A percentile compares a stretch with the other conserved stretches of the same genome.
Conservation (phyloP, 2,329 filamentous ascomycete species). For the Aspergillus awamori region DNA sequence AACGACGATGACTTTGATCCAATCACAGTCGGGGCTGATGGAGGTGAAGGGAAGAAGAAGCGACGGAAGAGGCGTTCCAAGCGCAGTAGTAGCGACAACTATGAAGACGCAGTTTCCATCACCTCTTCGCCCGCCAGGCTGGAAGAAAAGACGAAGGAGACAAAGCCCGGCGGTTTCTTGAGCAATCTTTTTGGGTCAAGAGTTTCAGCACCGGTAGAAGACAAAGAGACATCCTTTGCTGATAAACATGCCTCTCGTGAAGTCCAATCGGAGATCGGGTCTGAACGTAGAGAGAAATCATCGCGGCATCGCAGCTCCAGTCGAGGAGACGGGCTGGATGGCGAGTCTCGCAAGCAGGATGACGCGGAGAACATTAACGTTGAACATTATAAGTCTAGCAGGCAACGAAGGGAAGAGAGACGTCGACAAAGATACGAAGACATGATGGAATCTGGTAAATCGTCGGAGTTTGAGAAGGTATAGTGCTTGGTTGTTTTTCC, state of each 20-base stretch:
- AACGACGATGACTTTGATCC: conserved; percentile 18
- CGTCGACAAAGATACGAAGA: conserved; percentile 43
- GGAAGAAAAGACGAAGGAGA: conserved; percentile 38
- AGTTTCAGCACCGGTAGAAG: conserved; percentile 35
- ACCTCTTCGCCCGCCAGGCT: conserved; percentile 37
- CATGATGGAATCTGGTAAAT: conserved; percentile 37
- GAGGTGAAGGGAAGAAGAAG: conserved; percentile 30
- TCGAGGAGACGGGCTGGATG: conserved; percentile 45
- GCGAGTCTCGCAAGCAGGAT: conserved; percentile 37
- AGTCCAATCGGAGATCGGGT: conserved; percentile 40
- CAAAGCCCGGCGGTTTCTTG: conserved; percentile 38
- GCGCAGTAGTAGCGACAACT: conserved; percentile 27
- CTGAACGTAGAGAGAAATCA: conserved; percentile 49
- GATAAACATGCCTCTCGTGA: conserved; percentile 36
- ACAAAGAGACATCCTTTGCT: conserved; percentile 29
- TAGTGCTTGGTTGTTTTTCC: conserved; percentile 37
- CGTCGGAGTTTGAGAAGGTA: conserved; percentile 43
- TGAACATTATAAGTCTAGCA: conserved; percentile 38
- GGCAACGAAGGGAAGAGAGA: conserved; percentile 39
- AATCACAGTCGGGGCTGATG: conserved; percentile 15
- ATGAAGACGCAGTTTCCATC: conserved; percentile 43
- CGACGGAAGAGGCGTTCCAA: conserved; percentile 33
- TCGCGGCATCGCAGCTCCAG: conserved; percentile 42
- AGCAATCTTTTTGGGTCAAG: conserved; percentile 44
- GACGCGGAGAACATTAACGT: conserved; percentile 42